Evolutionary conservation across 345 rosid genomes (phyloP), one percentile per base, ranked within the genome.

Genomic region (Populus davidiana): DNA sequence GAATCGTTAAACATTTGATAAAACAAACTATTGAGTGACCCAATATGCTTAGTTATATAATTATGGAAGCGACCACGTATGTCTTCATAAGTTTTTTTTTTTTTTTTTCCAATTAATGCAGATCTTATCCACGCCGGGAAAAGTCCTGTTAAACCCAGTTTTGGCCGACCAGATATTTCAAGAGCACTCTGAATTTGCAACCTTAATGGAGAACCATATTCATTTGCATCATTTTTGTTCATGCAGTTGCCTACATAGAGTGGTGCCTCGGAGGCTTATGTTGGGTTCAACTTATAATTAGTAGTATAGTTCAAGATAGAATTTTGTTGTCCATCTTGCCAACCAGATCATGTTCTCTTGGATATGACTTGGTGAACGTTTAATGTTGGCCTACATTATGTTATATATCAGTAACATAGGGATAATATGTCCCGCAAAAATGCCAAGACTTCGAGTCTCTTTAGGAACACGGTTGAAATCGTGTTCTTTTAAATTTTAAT

Each of bases 111-210:
- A 36, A 6, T 8, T 9, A 35, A 39, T 25, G 56, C 65, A 35
- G 29, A 71, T 23, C 36, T 63, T 71, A 62, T 62, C 80, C 75
- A 70, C 56, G 31, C 18, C 18, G 1, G 63, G 43, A 13, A 68
- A 29, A 0, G 1, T 4, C 17, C 16, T 1, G 50, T 1, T 35
- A 20, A 50, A 67, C 70, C 47, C 23, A 41, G 52, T 72, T 13
- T 52, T 83, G 85, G 83, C 85, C 80, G 85, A 86, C 86, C 83
- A 77, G 75, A 39, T 76, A 29, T 54, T 75, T 70, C 75, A 50
- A 14, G 68, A 50, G 71, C 52, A 38, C 43, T 20, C 31, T 61
- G 39, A 70, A 56, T 59, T 39, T 20, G 44, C 70, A 62, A 54
- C 73, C 76, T 75, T 23, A 77, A 75, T 75, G 79, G 81, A 81